A percentile compares a stretch with the other conserved stretches of the same genome.
Evolutionary conservation across 768 basidiomycete species (phyloP).

Genomic region (Lactifluus echinatus): DNA sequence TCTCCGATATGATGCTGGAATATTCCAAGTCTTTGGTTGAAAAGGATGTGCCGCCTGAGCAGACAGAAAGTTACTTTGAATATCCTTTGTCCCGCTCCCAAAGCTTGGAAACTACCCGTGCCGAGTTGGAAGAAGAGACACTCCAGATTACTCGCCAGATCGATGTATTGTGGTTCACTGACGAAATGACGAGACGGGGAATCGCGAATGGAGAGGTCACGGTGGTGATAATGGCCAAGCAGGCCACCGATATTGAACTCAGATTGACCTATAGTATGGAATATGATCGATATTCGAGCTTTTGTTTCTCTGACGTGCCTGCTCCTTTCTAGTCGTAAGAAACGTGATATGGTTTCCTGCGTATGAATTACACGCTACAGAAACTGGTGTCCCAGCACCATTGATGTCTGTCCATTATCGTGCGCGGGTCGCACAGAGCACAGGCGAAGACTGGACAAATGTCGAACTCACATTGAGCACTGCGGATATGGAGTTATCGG

Average conservation of each 20-base stretch:
- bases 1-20: slow-evolving; percentile 34
- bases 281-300: background rate
- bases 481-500: slow-evolving; percentile 32
- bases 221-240: slow-evolving; percentile 36
- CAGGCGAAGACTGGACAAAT: slow-evolving; percentile 54
- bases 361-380: slow-evolving; percentile 46
- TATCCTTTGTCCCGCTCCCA: slow-evolving; percentile 33
- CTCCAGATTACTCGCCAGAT: slow-evolving; percentile 32
- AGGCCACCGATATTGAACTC: slow-evolving; percentile 32
- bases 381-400: slow-evolving; percentile 35
- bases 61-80: slow-evolving; percentile 36
- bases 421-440: slow-evolving; percentile 43
- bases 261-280: slow-evolving; percentile 46
- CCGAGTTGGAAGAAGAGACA: slow-evolving; percentile 31
- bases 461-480: slow-evolving; percentile 46
- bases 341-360: slow-evolving; percentile 43
- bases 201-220: slow-evolving; percentile 28
- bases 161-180: slow-evolving; percentile 29
- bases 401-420: slow-evolving; percentile 45
- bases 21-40: slow-evolving; percentile 39
- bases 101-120: slow-evolving; percentile 29
- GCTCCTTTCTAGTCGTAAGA: slow-evolving; percentile 39
- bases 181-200: slow-evolving; percentile 28
- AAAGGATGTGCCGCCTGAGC: slow-evolving; percentile 32
- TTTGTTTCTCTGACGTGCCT: background rate